Percentiles rank a stretch among this genome's conserved stretches.
Evolutionary conservation across 1,284 basidiomycete species (phyloP).

Genomic region (Irpex rosettiformis): DNA sequence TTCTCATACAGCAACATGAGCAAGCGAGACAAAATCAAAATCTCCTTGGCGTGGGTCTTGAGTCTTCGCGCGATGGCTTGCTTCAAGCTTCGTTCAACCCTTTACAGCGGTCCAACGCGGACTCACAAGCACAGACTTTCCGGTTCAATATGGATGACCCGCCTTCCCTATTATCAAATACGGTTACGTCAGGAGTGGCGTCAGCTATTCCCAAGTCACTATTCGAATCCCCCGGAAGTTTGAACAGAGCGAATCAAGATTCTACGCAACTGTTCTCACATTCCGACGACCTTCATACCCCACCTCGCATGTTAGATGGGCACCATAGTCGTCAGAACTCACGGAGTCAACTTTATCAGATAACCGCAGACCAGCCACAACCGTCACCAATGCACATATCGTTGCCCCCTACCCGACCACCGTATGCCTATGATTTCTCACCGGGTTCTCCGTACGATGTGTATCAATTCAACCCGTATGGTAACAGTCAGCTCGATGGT

Average conservation of each 20-base stretch:
- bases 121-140: conserved; percentile 4
- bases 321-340: conserved; percentile 10
- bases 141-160: conserved; percentile 7
- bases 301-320: conserved; percentile 4
- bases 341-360: not conserved
- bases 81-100: not conserved
- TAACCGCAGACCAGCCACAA: not conserved
- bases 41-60: not conserved
- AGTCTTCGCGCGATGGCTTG: not conserved
- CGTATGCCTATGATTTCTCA: conserved; percentile 31
- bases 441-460: conserved; percentile 40
- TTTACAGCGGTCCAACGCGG: conserved; percentile 4
- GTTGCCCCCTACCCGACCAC: conserved; percentile 26
- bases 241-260: conserved; percentile 6
- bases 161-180: not conserved
- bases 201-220: not conserved
- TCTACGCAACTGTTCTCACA: conserved; percentile 2
- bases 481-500: not conserved
- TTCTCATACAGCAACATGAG: conserved; percentile 6
- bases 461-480: conserved; percentile 25
- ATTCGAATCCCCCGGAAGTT: not conserved
- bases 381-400: conserved; percentile 28
- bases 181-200: not conserved
- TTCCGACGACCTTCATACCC: not conserved
- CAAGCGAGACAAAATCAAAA: conserved; percentile 3